phyloP scores from a whole-genome alignment of 257 asterid species.

The Nicotiana sylvestris region DNA sequence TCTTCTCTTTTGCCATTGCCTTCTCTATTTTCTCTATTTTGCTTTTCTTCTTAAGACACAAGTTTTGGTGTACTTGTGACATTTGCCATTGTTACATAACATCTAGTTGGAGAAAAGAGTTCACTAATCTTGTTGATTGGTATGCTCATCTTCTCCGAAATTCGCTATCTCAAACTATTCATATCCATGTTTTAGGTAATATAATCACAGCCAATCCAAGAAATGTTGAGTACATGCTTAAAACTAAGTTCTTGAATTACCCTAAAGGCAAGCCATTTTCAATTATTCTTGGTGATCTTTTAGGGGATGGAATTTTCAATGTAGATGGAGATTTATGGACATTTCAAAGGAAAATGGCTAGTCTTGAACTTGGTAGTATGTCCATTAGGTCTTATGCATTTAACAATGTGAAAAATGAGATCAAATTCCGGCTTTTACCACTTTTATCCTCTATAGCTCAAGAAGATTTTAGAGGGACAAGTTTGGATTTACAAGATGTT shows the following conservation, averaged over 20 bases:
- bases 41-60: neutral
- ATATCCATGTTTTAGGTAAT: slow-evolving; percentile 66
- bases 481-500: slow-evolving; percentile 38
- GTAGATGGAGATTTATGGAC: slow-evolving; percentile 44
- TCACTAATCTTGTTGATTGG: slow-evolving; percentile 68
- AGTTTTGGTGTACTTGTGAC: slow-evolving; percentile 52
- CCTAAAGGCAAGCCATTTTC: slow-evolving; percentile 44
- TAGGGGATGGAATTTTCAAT: slow-evolving; percentile 45
- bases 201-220: slow-evolving; percentile 39
- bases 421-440: slow-evolving; percentile 31
- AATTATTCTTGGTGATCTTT: slow-evolving; percentile 36
- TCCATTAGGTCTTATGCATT: slow-evolving; percentile 31
- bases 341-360: slow-evolving; percentile 35
- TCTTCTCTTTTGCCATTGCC: neutral
- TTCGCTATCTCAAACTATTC: slow-evolving; percentile 52
- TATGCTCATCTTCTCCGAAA: slow-evolving; percentile 52
- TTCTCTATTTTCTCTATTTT: slow-evolving; percentile 17
- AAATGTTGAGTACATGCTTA: slow-evolving; percentile 42
- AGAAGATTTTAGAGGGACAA: neutral
- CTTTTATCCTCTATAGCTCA: slow-evolving; percentile 12
- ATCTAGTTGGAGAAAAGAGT: slow-evolving; percentile 42
- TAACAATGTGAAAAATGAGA: slow-evolving; percentile 34
- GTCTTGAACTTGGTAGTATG: slow-evolving; percentile 29
- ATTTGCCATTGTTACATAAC: slow-evolving; percentile 46
- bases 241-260: slow-evolving; percentile 31